Evolutionary conservation across 106 monocot species (phyloP).

Genomic region (Dactylorhiza incarnata): DNA sequence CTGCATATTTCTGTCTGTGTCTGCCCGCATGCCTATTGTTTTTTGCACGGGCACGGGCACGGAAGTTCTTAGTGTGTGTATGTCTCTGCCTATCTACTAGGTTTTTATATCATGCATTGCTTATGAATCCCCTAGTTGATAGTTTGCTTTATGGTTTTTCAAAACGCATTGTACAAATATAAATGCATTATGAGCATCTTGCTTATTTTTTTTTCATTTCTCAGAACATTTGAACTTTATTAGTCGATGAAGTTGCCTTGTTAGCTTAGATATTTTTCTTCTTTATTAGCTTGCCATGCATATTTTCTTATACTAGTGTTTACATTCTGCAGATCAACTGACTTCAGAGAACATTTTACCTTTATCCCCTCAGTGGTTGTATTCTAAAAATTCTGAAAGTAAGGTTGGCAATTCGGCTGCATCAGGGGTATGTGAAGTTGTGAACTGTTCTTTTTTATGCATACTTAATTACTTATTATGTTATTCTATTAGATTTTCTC

Average conservation of each 20-base stretch:
- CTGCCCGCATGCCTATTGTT: background rate
- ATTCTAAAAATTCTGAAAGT: conserved; percentile 69
- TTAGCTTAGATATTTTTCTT: background rate
- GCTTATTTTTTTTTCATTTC: background rate
- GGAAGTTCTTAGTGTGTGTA: background rate
- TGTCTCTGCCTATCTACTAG: background rate
- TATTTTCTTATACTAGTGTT: background rate
- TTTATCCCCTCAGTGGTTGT: conserved; percentile 93
- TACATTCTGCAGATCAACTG: conserved; percentile 56
- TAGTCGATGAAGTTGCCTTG: background rate
- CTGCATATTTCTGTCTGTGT: background rate
- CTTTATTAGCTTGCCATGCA: background rate
- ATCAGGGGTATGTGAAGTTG: conserved; percentile 3
- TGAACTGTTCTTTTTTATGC: background rate
- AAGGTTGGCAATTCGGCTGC: conserved; percentile 22
- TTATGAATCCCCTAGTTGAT: background rate
- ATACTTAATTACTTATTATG: background rate
- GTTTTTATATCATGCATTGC: background rate
- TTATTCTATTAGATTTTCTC: background rate
- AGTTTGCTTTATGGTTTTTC: background rate
- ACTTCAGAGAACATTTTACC: conserved; percentile 73
- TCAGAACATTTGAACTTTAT: background rate
- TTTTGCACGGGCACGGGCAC: background rate
- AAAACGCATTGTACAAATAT: background rate
- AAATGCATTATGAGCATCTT: background rate